Conservation (phyloP, 1,139 yeast genomes). For the Magnusiomyces ingens region DNA sequence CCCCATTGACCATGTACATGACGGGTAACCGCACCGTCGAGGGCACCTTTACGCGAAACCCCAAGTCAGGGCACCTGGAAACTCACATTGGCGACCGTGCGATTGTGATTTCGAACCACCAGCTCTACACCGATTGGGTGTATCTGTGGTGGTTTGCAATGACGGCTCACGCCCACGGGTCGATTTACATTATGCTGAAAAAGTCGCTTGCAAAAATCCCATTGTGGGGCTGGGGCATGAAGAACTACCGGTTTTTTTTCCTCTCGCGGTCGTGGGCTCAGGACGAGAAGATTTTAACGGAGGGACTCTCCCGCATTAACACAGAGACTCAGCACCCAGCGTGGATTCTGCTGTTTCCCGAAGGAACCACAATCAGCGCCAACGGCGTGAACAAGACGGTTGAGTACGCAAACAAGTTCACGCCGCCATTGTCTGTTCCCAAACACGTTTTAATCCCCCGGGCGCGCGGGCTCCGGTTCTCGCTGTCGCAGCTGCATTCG, state of each 20-base stretch:
- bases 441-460: slow-evolving; percentile 73
- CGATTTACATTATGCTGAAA: slow-evolving; percentile 66
- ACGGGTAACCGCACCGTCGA: slow-evolving; percentile 30
- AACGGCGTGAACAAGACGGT: slow-evolving; percentile 55
- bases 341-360: slow-evolving; percentile 76
- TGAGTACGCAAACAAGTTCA: slow-evolving; percentile 47
- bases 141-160: slow-evolving; percentile 84
- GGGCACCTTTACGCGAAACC: slow-evolving; percentile 23
- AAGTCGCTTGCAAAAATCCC: slow-evolving; percentile 73
- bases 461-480: slow-evolving; percentile 66
- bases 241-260: slow-evolving; percentile 67
- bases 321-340: slow-evolving; percentile 33
- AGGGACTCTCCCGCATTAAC: slow-evolving; percentile 49
- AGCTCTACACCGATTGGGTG: slow-evolving; percentile 92
- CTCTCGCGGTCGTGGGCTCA: slow-evolving; percentile 77
- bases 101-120: slow-evolving; percentile 76
- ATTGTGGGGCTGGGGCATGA: slow-evolving; percentile 83
- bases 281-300: slow-evolving; percentile 57
- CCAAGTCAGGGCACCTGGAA: slow-evolving; percentile 24
- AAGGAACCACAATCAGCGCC: slow-evolving; percentile 80
- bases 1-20: slow-evolving; percentile 31
- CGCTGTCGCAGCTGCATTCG: slow-evolving; percentile 51
- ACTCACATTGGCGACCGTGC: slow-evolving; percentile 39
- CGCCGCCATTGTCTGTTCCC: slow-evolving; percentile 36
- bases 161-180: slow-evolving; percentile 56